A percentile compares a stretch with the other conserved stretches of the same genome.
phyloP scores from a whole-genome alignment of 2,329 filamentous ascomycete species.

The Teratosphaeria nubilosa region DNA sequence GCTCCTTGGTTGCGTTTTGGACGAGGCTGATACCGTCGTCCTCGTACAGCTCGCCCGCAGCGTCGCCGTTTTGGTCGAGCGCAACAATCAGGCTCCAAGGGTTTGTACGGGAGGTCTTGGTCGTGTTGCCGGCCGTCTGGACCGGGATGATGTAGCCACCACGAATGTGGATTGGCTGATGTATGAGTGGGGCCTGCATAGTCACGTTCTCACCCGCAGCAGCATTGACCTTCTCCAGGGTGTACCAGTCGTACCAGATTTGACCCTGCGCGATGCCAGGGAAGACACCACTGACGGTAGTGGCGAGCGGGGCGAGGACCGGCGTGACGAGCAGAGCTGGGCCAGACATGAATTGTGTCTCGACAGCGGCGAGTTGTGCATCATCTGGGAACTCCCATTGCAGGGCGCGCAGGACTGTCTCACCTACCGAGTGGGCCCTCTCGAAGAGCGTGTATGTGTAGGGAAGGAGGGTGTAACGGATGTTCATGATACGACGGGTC shows the following conservation, averaged over 20 bases:
- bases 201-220: constrained; percentile 28
- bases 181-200: constrained; percentile 14
- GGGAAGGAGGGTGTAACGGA: constrained; percentile 59
- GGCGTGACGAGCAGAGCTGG: constrained; percentile 54
- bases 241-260: constrained; percentile 70
- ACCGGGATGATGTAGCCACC: constrained; percentile 16
- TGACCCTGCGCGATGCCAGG: constrained; percentile 50
- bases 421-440: constrained; percentile 52
- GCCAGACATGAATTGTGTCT: constrained; percentile 61
- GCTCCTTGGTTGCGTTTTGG: constrained; percentile 17
- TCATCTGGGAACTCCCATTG: constrained; percentile 64
- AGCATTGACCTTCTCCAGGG: constrained; percentile 32
- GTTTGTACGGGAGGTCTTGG: constrained; percentile 7
- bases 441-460: constrained; percentile 67
- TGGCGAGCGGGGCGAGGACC: constrained; percentile 51
- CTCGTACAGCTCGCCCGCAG: constrained; percentile 54
- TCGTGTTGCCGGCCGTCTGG: constrained; percentile 14
- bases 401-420: constrained; percentile 59
- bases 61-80: constrained; percentile 34
- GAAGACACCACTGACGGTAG: constrained; percentile 54
- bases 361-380: constrained; percentile 50
- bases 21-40: constrained; percentile 63
- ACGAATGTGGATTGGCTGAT: constrained; percentile 17
- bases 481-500: constrained; percentile 51
- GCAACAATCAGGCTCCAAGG: constrained; percentile 18